A percentile compares a stretch with the other conserved stretches of the same genome.
These are phyloP conservation scores for Aspergillus proliferans DNA, from an alignment of 2,329 filamentous ascomycete genomes.

Conservation along the genomic window DNA sequence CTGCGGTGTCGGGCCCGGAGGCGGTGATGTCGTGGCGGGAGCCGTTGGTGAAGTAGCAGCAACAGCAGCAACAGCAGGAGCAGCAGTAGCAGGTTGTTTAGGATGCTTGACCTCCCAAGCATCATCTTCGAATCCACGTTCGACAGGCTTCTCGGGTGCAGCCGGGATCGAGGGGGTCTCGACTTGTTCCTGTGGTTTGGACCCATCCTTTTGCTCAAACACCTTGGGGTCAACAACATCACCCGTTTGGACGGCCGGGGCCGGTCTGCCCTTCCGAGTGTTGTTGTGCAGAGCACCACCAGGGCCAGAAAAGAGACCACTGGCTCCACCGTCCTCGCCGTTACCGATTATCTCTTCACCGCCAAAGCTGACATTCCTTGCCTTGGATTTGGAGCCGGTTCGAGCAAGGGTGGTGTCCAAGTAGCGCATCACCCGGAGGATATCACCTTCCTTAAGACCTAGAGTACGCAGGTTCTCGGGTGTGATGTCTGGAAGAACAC, in stretches of 20 bases:
- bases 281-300: slow-evolving; percentile 91
- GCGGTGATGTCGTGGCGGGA: slow-evolving; percentile 24
- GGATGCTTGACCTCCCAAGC: slow-evolving; percentile 93
- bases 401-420: slow-evolving; percentile 76
- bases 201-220: slow-evolving; percentile 60
- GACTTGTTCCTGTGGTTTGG: slow-evolving; percentile 35
- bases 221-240: slow-evolving; percentile 84
- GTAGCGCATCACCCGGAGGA: slow-evolving; percentile 86
- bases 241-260: slow-evolving; percentile 76
- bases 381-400: slow-evolving; percentile 49
- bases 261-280: slow-evolving; percentile 82
- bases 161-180: slow-evolving; percentile 47
- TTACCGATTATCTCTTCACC: slow-evolving; percentile 49
- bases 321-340: slow-evolving; percentile 54
- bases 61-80: slow-evolving; percentile 31
- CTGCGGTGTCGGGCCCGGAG: slow-evolving; percentile 19
- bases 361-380: slow-evolving; percentile 49
- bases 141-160: slow-evolving; percentile 42
- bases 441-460: slow-evolving; percentile 93
- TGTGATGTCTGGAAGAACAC: slow-evolving; percentile 82
- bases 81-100: slow-evolving; percentile 44
- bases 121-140: slow-evolving; percentile 82
- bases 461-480: slow-evolving; percentile 74
- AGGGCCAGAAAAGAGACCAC: slow-evolving; percentile 83
- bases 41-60: slow-evolving; percentile 22